phyloP scores from a whole-genome alignment of 2,329 filamentous ascomycete genomes.

The Nemania diffusa region DNA sequence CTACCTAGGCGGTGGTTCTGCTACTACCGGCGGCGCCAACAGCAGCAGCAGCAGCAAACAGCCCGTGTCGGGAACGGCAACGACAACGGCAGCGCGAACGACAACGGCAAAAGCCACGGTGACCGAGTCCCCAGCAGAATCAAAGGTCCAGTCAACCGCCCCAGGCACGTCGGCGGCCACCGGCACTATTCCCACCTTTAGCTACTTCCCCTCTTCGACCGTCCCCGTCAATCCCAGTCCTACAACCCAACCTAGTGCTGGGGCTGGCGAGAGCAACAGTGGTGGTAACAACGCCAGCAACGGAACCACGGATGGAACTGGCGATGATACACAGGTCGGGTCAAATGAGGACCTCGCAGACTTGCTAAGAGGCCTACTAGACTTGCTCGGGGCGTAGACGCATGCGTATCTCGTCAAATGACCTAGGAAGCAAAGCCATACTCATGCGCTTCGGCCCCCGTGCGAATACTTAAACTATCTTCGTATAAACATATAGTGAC shows the following conservation, averaged over 20 bases:
- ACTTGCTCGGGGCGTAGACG: slow-evolving; percentile 20
- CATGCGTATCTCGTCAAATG: not conserved
- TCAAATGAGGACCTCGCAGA: slow-evolving; percentile 6
- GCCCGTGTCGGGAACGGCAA: not conserved
- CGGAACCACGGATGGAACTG: not conserved
- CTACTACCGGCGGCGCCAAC: not conserved
- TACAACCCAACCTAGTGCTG: slow-evolving; percentile 12
- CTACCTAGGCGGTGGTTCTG: slow-evolving; percentile 3
- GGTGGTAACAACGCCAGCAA: not conserved
- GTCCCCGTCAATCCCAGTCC: slow-evolving; percentile 1
- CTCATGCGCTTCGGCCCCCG: not conserved
- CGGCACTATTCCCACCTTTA: slow-evolving; percentile 21
- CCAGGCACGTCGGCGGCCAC: slow-evolving; percentile 7
- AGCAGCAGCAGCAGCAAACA: slow-evolving; percentile 2
- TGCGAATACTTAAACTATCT: not conserved
- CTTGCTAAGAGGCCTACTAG: slow-evolving; percentile 15
- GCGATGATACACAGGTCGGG: not conserved
- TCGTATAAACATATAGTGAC: not conserved
- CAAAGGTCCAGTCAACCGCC: not conserved
- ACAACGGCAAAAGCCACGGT: not conserved
- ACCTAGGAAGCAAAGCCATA: no score
- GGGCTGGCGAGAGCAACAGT: not conserved
- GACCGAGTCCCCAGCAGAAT: not conserved
- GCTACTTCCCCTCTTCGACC: slow-evolving; percentile 29
- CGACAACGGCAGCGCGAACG: not conserved